These are phyloP conservation scores for Entamoeba invadens DNA, from an alignment of 208 protist species.

Conservation along the genomic window DNA sequence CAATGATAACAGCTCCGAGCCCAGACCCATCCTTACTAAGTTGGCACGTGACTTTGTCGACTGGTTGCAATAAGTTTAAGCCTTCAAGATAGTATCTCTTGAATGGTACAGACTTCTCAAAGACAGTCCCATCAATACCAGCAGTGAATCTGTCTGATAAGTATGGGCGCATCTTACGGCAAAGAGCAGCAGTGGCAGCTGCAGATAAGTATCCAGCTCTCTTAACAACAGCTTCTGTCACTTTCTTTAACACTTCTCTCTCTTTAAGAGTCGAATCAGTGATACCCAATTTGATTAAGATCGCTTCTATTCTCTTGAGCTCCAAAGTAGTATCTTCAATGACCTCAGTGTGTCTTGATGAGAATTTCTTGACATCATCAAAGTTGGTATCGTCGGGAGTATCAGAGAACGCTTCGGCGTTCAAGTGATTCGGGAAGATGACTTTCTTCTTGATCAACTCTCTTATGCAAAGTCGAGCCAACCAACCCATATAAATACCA, in stretches of 20 bases:
- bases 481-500: neutral
- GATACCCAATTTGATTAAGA: neutral
- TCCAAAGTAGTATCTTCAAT: neutral
- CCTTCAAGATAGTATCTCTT: neutral
- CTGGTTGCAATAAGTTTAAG: neutral
- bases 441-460: neutral
- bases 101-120: neutral
- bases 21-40: neutral
- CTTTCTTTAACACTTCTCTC: neutral
- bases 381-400: neutral
- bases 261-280: neutral
- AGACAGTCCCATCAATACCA: neutral
- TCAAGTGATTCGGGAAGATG: neutral
- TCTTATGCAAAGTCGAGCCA: neutral
- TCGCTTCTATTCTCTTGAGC: neutral
- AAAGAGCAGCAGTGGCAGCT: neutral
- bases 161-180: neutral
- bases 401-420: neutral
- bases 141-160: neutral
- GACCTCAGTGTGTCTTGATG: neutral
- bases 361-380: neutral
- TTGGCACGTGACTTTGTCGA: neutral
- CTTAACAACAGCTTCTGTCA: neutral
- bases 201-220: neutral
- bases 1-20: neutral